phyloP scores from a whole-genome alignment of 257 asterid species.

The Capsicum pubescens region DNA sequence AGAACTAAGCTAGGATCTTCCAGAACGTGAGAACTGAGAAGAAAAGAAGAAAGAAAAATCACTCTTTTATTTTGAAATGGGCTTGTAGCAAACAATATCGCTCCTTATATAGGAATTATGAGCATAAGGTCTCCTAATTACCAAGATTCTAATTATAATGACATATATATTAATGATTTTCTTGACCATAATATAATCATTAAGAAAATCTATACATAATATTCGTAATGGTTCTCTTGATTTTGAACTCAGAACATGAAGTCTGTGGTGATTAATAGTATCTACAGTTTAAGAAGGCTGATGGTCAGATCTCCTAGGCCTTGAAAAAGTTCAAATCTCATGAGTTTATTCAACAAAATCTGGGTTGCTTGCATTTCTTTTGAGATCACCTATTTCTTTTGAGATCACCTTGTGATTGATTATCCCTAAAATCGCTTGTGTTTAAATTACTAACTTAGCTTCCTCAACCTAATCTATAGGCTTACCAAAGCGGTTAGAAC shows the following conservation, averaged over 20 bases:
- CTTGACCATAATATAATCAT: neutral
- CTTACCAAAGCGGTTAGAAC: neutral
- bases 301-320: neutral
- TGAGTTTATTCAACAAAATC: neutral
- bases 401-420: neutral
- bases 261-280: neutral
- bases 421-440: neutral
- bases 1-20: slow-evolving; percentile 10
- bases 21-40: neutral
- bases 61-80: neutral
- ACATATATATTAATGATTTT: slow-evolving; percentile 18
- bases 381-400: neutral
- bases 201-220: neutral
- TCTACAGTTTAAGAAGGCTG: neutral
- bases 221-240: neutral
- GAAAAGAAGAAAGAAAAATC: neutral
- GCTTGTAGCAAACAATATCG: neutral
- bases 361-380: slow-evolving; percentile 23
- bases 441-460: slow-evolving; percentile 12
- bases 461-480: slow-evolving; percentile 1
- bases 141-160: neutral
- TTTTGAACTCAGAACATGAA: slow-evolving; percentile 9
- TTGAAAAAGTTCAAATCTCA: neutral
- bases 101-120: slow-evolving; percentile 18
- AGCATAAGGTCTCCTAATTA: neutral